A percentile compares a stretch with the other conserved stretches of the same genome.
Evolutionary conservation across 331 rosid species (phyloP).

Genomic region (Quercus tomentella): DNA sequence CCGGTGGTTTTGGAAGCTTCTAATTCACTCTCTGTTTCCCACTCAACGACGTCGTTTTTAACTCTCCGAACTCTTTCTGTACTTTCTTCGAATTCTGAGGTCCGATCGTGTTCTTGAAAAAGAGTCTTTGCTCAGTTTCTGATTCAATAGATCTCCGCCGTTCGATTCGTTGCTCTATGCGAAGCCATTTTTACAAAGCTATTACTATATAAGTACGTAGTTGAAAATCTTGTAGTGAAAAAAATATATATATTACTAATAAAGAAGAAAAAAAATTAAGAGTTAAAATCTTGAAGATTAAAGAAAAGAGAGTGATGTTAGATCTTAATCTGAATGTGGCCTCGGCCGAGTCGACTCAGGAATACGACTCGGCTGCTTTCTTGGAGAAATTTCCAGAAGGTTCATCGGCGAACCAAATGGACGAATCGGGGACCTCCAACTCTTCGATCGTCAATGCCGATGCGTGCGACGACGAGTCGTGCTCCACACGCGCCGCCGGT

Average conservation of each 20-base stretch:
- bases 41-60: background rate
- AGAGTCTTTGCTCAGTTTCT: conserved; percentile 6
- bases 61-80: background rate
- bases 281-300: conserved; percentile 15
- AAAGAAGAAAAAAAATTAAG: background rate
- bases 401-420: conserved; percentile 62
- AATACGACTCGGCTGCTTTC: conserved; percentile 37
- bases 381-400: conserved; percentile 48
- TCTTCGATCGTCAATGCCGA: conserved; percentile 95
- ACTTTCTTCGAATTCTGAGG: conserved; percentile 19
- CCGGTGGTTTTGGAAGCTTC: conserved; percentile 15
- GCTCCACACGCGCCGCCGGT: conserved; percentile 72
- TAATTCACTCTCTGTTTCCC: background rate
- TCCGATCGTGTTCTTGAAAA: conserved; percentile 14
- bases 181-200: conserved; percentile 6
- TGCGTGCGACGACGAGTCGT: conserved; percentile 77
- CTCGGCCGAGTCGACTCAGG: conserved; percentile 48
- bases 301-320: conserved; percentile 45
- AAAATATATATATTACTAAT: background rate
- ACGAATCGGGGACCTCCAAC: conserved; percentile 93
- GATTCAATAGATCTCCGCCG: conserved; percentile 17
- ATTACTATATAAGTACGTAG: background rate
- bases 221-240: background rate
- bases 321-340: conserved; percentile 79
- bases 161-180: conserved; percentile 12